These are phyloP conservation scores for Talaromyces rugulosus DNA, from an alignment of 2,329 filamentous ascomycete genomes.

Conservation along the genomic window DNA sequence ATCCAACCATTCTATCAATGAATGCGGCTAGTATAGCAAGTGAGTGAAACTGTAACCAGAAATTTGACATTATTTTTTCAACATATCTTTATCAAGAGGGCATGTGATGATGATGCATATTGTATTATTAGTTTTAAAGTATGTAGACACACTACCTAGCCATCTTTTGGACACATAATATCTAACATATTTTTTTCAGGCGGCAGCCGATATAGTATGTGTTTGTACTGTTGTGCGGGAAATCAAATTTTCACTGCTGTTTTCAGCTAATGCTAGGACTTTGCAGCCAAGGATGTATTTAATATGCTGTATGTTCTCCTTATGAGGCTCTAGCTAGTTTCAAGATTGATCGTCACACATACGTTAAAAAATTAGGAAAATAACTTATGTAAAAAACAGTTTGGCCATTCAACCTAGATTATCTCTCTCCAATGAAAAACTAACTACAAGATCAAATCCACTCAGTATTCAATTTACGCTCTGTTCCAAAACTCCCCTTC, in stretches of 20 bases:
- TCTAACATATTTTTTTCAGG: no score
- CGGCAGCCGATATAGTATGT: neutral
- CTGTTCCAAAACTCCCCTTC: neutral
- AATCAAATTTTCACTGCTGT: neutral
- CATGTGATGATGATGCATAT: no score
- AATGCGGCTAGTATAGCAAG: neutral
- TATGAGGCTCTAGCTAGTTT: neutral
- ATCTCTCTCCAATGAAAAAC: no score
- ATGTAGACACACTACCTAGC: neutral
- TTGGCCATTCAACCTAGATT: no score
- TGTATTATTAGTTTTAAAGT: neutral
- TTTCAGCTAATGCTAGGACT: neutral
- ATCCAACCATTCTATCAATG: neutral
- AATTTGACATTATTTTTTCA: neutral
- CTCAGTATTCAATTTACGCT: neutral
- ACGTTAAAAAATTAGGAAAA: neutral
- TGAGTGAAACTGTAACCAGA: neutral
- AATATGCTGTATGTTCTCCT: conserved; percentile 1
- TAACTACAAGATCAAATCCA: neutral
- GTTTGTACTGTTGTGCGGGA: neutral
- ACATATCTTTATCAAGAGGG: no score
- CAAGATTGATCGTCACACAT: neutral
- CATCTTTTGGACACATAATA: neutral
- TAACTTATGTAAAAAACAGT: neutral
- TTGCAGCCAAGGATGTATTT: neutral